Percentiles rank a stretch among this genome's conserved stretches.
Conservation (phyloP, 352 stramenopile genomes). For the Phytophthora lateralis region DNA sequence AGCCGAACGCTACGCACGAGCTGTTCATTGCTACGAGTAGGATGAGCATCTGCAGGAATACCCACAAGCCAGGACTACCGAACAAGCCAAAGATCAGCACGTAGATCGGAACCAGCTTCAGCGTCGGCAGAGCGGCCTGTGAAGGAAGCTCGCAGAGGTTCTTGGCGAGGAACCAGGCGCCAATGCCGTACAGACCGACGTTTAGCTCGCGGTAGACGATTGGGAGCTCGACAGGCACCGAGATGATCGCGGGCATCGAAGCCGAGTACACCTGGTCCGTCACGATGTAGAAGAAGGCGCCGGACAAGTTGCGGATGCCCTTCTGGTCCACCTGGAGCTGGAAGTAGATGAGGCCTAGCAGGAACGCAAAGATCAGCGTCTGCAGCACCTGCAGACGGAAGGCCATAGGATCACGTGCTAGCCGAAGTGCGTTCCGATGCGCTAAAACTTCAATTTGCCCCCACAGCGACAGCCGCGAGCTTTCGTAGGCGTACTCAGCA, state of each 20-base stretch:
- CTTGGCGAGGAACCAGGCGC: conserved; percentile 48
- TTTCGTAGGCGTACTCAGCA: conserved; percentile 14
- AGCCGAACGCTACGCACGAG: conserved; percentile 43
- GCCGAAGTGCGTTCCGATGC: conserved; percentile 40
- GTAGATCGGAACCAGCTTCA: conserved; percentile 44
- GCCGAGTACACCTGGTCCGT: conserved; percentile 45
- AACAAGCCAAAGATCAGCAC: conserved; percentile 38
- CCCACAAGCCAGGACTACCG: conserved; percentile 15
- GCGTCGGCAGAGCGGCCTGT: conserved; percentile 37
- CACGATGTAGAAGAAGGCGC: conserved; percentile 54
- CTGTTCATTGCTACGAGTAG: conserved; percentile 42
- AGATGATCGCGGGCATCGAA: conserved; percentile 44
- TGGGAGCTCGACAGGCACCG: conserved; percentile 43
- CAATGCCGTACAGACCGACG: conserved; percentile 43
- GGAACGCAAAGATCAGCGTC: conserved; percentile 40
- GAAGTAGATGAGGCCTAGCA: conserved; percentile 52
- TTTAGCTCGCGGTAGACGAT: conserved; percentile 46
- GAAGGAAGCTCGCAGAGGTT: conserved; percentile 45
- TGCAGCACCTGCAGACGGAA: conserved; percentile 36
- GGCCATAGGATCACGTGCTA: conserved; percentile 36
- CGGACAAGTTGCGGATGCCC: conserved; percentile 45
- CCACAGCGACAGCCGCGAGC: conserved; percentile 19
- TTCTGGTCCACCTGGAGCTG: conserved; percentile 44
- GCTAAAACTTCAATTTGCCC: conserved; percentile 43
- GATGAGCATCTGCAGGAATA: conserved; percentile 39